A percentile compares a stretch with the other conserved stretches of the same genome.
These are phyloP conservation scores for Glebionis coronaria DNA, from an alignment of 129 eudicot genomes.

Conservation along the genomic window DNA sequence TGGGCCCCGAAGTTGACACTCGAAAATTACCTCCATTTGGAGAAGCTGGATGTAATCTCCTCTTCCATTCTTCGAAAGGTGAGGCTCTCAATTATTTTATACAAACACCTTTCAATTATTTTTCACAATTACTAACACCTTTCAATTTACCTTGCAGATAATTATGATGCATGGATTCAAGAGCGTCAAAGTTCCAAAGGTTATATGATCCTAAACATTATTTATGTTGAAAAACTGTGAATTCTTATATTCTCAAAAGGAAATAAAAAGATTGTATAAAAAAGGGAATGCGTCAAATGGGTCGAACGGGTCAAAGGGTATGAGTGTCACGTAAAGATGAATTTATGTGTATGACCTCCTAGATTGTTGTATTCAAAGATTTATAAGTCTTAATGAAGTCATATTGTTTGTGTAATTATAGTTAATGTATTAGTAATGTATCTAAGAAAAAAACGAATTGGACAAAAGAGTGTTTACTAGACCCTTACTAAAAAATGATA, in stretches of 20 bases:
- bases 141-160: slow-evolving; percentile 27
- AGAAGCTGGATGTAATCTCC: slow-evolving; percentile 29
- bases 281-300: neutral
- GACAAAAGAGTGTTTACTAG: neutral
- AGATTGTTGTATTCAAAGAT: neutral
- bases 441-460: no score
- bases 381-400: neutral
- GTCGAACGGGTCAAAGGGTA: neutral
- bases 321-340: neutral
- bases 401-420: neutral
- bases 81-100: slow-evolving; percentile 5
- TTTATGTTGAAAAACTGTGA: neutral
- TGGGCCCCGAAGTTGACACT: slow-evolving; percentile 24
- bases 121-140: neutral
- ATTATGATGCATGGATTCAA: slow-evolving; percentile 41
- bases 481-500: neutral
- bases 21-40: slow-evolving; percentile 34
- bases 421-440: neutral
- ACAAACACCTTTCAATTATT: neutral
- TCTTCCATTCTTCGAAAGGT: slow-evolving; percentile 24
- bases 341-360: no score
- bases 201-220: slow-evolving; percentile 16
- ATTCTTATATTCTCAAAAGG: neutral
- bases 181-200: slow-evolving; percentile 30
- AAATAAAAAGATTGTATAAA: no score